Base-by-base conservation (phyloP, 2,329 filamentous ascomycete genomes). In the Paracorniculantispora psalliotae region DNA sequence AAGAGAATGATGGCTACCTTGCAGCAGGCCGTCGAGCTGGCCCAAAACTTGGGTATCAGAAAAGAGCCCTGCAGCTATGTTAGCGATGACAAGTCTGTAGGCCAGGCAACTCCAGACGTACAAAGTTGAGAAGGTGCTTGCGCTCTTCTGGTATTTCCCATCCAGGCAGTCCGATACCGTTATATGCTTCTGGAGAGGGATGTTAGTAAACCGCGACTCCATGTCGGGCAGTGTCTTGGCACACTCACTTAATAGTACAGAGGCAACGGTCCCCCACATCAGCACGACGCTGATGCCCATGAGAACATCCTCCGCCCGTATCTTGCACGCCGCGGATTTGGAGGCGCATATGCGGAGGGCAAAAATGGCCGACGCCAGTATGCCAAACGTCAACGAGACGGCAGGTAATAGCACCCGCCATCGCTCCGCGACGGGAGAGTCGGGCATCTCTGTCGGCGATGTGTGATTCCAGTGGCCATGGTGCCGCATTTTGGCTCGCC, bases 1-100 rank as follows among this genome's bases (percentile, higher is more conserved):
- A 60, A 60, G 47, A 60, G 37, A 9, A 60, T 51, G 47, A 60
- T 60, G 44, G 58, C 51, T 4, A 60, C 46, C 43, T 60, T 60
- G 52, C 51, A 56, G 39, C 51, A 57, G 19, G 58, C 58, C 5
- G 37, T 60, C 15, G 58, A 60, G 37, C 33, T 43, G 33, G 58
- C 51, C 58, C 58, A 60, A 28, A 60, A 60, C 15, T 60, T 60
- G 26, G 52, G 46, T 9, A 60, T 13, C 21, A 60, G 28, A 19
- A 46, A 60, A 5, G 58, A 60, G 28, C 58, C 52, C 58, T 56
- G n/a, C 2, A 28, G 1, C 15, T 3, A 17, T 17, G n/a, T 54
- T 58, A 46, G 26, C 1, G 19, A 53, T 2, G 21, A 28, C 12
- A 28, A 9, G 23, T 39, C 17, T 25, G 21, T 19, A 4, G 21